Base-by-base conservation (phyloP, 2,329 filamentous ascomycete species). In the Aplosporella prunicola region DNA sequence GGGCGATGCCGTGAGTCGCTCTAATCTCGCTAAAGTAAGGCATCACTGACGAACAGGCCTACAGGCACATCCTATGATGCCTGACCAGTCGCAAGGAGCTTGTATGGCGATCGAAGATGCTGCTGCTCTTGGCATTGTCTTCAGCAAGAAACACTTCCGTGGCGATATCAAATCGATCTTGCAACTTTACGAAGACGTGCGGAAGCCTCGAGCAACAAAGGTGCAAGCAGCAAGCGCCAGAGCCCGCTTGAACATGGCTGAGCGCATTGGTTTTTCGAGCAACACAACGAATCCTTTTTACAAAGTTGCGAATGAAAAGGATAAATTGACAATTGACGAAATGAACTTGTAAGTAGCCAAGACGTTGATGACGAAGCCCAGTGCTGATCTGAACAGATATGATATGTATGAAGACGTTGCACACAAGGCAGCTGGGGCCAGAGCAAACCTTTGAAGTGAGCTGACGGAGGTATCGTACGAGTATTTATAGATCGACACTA, bases 31-130 rank as follows among this genome's bases (percentile, higher is more conserved):
- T n/a, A n/a, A n/a, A n/a, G n/a, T n/a, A n/a, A n/a, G 24, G 9
- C 37, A 39, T 13, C 37, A 30, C 9, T 7, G 2, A 14, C 16
- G 14, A 17, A 5, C 9, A 5, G 11, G 11, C 11, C 4, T 14
- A 8, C 7, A 13, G 13, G 20, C 22, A n/a, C 22, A 17, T 8
- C 13, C 16, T 56, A 79, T 79, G 74, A 74, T 81, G 71, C 76
- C 78, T 1, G 69, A 82, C 49, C 78, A 82, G 51, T 77, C 72
- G 40, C 78, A 83, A 53, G 78, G 78, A 4, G 77, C 77, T 0
- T 79, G 76, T 46, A 78, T 78, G 74, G 76, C 77, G 0, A 78
- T 80, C 29, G 77, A 81, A 51, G 77, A 81, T 42, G 74, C 75
- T 0, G 77, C 72, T 0, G 74, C 74, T 0, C 53, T 82, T 0